Percentiles rank a stretch among this genome's conserved stretches.
phyloP scores from a whole-genome alignment of 306 rosid species.

The Cicer judaicum region DNA sequence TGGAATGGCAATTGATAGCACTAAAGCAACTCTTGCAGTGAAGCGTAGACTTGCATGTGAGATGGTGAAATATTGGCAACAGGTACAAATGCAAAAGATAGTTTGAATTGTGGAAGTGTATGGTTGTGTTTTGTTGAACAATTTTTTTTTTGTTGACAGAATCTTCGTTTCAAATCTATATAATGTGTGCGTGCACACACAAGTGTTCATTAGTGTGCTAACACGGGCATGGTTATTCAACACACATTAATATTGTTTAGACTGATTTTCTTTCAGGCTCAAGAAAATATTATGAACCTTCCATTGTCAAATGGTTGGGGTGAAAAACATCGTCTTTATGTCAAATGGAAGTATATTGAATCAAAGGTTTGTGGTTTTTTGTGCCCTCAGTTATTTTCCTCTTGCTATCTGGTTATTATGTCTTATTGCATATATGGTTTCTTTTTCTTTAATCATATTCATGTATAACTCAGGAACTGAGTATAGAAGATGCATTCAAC shows the following conservation, averaged over 20 bases:
- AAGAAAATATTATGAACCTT: slow-evolving; percentile 93
- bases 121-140: slow-evolving; percentile 33
- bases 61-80: slow-evolving; percentile 99
- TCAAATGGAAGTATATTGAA: slow-evolving; percentile 90
- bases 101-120: background rate
- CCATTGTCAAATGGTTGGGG: slow-evolving; percentile 94
- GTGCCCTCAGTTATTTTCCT: slow-evolving; percentile 18
- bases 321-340: slow-evolving; percentile 76
- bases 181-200: background rate
- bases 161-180: background rate
- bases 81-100: slow-evolving; percentile 56
- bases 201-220: slow-evolving; percentile 7
- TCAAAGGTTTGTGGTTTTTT: slow-evolving; percentile 70
- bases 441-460: slow-evolving; percentile 31
- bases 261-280: slow-evolving; percentile 71
- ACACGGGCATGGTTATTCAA: slow-evolving; percentile 12
- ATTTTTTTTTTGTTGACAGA: background rate
- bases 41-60: slow-evolving; percentile 99
- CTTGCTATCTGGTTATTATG: slow-evolving; percentile 5
- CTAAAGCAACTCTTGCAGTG: slow-evolving; percentile 99
- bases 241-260: slow-evolving; percentile 3
- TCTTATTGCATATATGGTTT: slow-evolving; percentile 25
- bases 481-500: slow-evolving; percentile 12
- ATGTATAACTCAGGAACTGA: slow-evolving; percentile 10
- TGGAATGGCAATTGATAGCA: slow-evolving; percentile 92